Conservation (phyloP, 1,284 basidiomycete species). For the Dichomitus squalens region DNA sequence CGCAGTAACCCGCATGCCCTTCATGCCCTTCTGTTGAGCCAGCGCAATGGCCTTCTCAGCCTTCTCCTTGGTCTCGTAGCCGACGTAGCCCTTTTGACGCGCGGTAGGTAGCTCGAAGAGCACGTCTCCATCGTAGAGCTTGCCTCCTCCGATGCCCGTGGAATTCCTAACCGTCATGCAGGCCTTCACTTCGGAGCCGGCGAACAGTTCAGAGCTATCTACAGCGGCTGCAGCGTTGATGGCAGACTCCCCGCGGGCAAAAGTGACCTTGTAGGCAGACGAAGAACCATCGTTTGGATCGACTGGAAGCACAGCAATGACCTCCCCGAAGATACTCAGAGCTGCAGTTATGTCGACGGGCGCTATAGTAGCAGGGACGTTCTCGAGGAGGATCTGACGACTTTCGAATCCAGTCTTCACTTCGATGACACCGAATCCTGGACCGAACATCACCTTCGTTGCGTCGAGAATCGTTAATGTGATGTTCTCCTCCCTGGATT, state of each 20-base stretch:
- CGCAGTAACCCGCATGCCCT: constrained; percentile 45
- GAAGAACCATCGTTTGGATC: constrained; percentile 9
- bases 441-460: constrained; percentile 38
- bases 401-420: constrained; percentile 47
- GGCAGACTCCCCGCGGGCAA: constrained; percentile 48
- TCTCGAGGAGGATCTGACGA: constrained; percentile 40
- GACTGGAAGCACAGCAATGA: constrained; percentile 41
- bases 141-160: constrained; percentile 33
- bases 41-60: constrained; percentile 51
- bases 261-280: constrained; percentile 43
- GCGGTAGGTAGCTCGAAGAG: constrained; percentile 50
- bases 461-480: constrained; percentile 29
- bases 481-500: constrained; percentile 7
- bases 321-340: constrained; percentile 44
- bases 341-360: constrained; percentile 21
- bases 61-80: constrained; percentile 49
- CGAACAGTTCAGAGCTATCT: constrained; percentile 43
- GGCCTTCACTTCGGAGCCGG: constrained; percentile 40
- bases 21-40: constrained; percentile 37
- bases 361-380: constrained; percentile 27
- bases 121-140: constrained; percentile 50
- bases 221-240: constrained; percentile 49
- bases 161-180: constrained; percentile 41
- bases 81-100: constrained; percentile 53
- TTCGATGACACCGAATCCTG: constrained; percentile 41